Percentiles rank a stretch among this genome's conserved stretches.
phyloP scores from a whole-genome alignment of 352 stramenopile genomes.

The Pythium phragmitis region DNA sequence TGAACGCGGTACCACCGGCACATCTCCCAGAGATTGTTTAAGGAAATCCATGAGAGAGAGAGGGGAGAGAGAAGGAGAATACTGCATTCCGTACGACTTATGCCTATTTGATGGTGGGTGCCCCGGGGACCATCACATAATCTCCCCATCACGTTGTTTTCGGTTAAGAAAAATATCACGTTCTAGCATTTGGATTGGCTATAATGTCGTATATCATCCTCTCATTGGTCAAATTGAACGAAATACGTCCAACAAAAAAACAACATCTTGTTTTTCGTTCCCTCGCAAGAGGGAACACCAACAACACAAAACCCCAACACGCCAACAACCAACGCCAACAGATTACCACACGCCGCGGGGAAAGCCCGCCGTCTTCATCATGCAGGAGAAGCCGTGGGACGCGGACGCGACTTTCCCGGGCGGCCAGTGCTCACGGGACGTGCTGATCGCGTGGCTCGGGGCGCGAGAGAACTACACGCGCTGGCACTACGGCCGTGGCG shows the following conservation, averaged over 20 bases:
- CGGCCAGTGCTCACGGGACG: constrained; percentile 4
- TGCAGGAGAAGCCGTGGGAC: constrained; percentile 5
- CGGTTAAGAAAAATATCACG: background rate
- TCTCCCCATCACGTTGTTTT: background rate
- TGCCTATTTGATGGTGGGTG: too few species aligned
- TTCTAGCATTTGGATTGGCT: background rate
- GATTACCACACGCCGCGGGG: background rate
- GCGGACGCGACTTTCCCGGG: background rate
- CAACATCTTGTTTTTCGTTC: background rate
- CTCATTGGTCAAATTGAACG: background rate
- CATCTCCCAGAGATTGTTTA: constrained; percentile 66
- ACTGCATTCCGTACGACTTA: too few species aligned
- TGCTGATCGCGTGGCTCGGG: constrained; percentile 9
- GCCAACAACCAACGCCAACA: background rate
- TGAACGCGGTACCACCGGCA: constrained; percentile 77
- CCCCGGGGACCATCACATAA: background rate
- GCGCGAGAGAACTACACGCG: background rate
- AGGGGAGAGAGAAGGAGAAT: too few species aligned
- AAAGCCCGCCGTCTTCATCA: background rate
- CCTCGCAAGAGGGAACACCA: background rate
- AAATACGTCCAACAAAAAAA: background rate
- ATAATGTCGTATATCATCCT: background rate
- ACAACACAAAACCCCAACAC: background rate
- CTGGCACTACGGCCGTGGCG: constrained; percentile 1
- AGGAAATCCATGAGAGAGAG: background rate